Evolutionary conservation across 495 filamentous ascomycete genomes (phyloP), one percentile per base, ranked within the genome.

Genomic region (Penicillium tannophilum): DNA sequence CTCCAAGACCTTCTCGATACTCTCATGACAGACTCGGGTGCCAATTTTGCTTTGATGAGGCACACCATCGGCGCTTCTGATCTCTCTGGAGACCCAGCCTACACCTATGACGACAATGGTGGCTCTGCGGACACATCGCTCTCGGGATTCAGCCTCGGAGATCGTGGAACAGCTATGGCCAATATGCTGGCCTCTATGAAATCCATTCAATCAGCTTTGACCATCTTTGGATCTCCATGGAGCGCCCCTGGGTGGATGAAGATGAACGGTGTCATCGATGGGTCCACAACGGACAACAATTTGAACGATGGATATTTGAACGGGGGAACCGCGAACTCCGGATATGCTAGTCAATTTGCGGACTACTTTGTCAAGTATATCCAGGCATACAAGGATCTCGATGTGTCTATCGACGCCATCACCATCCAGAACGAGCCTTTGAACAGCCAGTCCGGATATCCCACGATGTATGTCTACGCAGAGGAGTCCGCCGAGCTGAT

Each of bases 171-270:
- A 10, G 77, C 79, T 12, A 85, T 85, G 82, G 81, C 80, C 2
- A 60, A 60, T 16, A 56, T 70, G 55, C 50, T 70, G 45, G 67
- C 67, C 8, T 53, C 50, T 12, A 68, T 70, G 62, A 70, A 67
- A 49, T 65, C 62, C 2, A 26, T 68, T n/a, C 62, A 70, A 33
- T 70, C 75, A 0, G 62, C 69, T 24, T 75, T 84, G 62, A 74
- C 74, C 44, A 73, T 84, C 33, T 62, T 84, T 28, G 82, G 82
- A 2, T 77, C 80, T 11, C 70, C 80, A 1, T 86, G 83, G 83
- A 78, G 74, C 44, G 68, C 80, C 0, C 83, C 83, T 0, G 82
- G 77, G 0, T 86, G 83, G 82, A 85, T 86, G 82, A 83, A 86
- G 63, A 56, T 81, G 23, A 81, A 84, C 53, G 69, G 73, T 23